Conservation (phyloP, 2,329 filamentous ascomycete genomes). For the Trichoderma koningiopsis region DNA sequence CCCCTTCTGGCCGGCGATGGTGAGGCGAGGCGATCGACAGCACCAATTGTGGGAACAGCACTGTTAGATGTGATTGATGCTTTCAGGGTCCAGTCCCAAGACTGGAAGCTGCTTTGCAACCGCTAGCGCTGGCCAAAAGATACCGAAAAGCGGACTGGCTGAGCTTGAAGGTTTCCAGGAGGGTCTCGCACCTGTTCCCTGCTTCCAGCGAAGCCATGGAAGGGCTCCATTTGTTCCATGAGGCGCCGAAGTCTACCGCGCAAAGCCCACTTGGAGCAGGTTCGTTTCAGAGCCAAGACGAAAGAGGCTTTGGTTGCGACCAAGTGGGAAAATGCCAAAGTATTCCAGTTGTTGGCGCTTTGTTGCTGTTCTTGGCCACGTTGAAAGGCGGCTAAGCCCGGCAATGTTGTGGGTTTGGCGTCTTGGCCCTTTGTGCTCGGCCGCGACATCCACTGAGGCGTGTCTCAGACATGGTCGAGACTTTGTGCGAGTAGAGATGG, state of each 20-base stretch:
- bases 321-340: background rate
- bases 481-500: background rate
- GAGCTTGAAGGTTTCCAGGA: no score
- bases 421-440: background rate
- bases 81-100: constrained; percentile 22
- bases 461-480: constrained; percentile 10
- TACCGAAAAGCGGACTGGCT: background rate
- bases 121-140: constrained; percentile 6
- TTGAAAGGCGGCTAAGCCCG: constrained; percentile 1
- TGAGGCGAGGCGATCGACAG: constrained; percentile 22
- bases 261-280: background rate
- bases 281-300: background rate
- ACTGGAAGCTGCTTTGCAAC: background rate
- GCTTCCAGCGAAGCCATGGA: constrained; percentile 16
- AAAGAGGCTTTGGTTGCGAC: constrained; percentile 22
- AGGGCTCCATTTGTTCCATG: constrained; percentile 24
- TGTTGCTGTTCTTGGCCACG: background rate
- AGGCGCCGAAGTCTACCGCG: constrained; percentile 23
- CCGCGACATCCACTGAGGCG: background rate
- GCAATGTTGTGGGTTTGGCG: background rate
- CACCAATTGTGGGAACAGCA: constrained; percentile 6
- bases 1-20: constrained; percentile 4
- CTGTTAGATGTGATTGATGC: background rate
- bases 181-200: background rate
- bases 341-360: background rate